Conservation (phyloP, 768 basidiomycete species). For the Leccinellum rugosiceps region DNA sequence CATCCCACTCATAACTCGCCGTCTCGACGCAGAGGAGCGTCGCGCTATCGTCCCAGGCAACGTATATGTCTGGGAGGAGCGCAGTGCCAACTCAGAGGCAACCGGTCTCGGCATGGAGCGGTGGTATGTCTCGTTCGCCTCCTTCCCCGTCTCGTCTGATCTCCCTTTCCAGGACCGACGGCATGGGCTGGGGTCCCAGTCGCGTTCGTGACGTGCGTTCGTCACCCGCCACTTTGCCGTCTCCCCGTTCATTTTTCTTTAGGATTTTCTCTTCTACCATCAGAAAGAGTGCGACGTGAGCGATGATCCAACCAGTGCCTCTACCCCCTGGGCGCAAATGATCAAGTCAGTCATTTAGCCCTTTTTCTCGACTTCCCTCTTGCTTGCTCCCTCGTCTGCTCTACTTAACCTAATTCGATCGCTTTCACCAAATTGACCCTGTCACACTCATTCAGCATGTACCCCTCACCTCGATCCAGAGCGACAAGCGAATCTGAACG, state of each 20-base stretch:
- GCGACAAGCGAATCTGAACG: slow-evolving; percentile 38
- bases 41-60: slow-evolving; percentile 70
- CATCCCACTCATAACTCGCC: slow-evolving; percentile 74
- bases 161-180: background rate
- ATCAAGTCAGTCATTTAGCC: slow-evolving; percentile 48
- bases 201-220: slow-evolving; percentile 51
- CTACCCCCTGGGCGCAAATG: slow-evolving; percentile 75
- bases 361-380: slow-evolving; percentile 19
- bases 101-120: slow-evolving; percentile 86
- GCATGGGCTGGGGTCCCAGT: slow-evolving; percentile 38
- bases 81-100: slow-evolving; percentile 75
- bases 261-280: slow-evolving; percentile 59
- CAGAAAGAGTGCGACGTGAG: slow-evolving; percentile 44
- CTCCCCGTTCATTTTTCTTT: slow-evolving; percentile 5
- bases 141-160: background rate
- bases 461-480: slow-evolving; percentile 40
- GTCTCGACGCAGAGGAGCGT: slow-evolving; percentile 80
- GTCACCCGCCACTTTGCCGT: background rate
- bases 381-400: background rate
- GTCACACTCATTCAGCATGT: slow-evolving; percentile 27
- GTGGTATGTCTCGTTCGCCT: slow-evolving; percentile 43
- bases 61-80: slow-evolving; percentile 88
- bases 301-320: slow-evolving; percentile 41
- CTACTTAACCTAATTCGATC: slow-evolving; percentile 33
- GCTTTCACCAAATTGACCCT: slow-evolving; percentile 14